Base-by-base conservation (phyloP, 805 yeast species). In the Cyberlindnera lachancei region DNA sequence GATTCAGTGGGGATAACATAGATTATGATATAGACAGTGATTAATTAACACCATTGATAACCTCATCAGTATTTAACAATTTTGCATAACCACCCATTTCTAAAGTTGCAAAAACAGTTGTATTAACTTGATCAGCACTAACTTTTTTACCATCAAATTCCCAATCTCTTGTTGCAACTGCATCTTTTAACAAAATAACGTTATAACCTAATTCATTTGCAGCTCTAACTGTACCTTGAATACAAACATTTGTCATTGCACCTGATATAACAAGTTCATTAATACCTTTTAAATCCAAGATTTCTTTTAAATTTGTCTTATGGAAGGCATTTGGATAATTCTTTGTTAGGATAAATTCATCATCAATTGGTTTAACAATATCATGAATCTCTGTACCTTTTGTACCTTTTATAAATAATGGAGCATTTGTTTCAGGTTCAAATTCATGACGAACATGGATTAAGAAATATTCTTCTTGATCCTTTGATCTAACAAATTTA, bases 231-330 rank as follows among this genome's bases (percentile, higher is more conserved):
- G 46, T 43, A 5, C 48, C 50, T 26, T 45, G 38, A 21, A 45
- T 25, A 35, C 48, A 45, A 8, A 45, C 25, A 12, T 43, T 44
- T 3, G 48, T 35, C 46, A 41, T 43, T 5, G 48, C 44, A 30
- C 50, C 48, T 16, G 40, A 26, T 7, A 45, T 19, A 16, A 36
- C 30, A 7, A 43, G 19, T 6, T 30, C 29, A 8, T 35, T 31
- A 27, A 45, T 29, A 2, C 30, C 33, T 6, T 35, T 20, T 4
- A 15, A 8, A 19, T 37, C 26, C 16, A 45, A 30, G 9, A 37
- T 12, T 17, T 38, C 31, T 10, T 34, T 19, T 10, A 45, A 25
- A n/a, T 37, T 30, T 4, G 50, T 45, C 2, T 27, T 35, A 15
- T 27, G 18, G 18, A 41, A 45, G 0, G 50, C 30, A 18, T 45